These are phyloP conservation scores for Hanseniaspora taiwanica DNA, from an alignment of 805 yeast genomes.

Conservation along the genomic window DNA sequence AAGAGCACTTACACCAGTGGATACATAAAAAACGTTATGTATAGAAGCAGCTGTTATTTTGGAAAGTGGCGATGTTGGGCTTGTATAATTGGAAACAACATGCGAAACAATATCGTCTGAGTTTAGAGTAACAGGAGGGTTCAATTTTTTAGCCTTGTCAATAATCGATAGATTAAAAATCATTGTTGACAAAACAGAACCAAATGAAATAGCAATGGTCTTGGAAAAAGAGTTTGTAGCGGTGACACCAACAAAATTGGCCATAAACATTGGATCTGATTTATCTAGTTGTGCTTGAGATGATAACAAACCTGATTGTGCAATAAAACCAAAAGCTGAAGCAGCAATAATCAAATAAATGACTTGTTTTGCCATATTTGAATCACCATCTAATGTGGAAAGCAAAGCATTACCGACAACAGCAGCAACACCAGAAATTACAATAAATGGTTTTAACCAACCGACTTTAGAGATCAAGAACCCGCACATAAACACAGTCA, in stretches of 20 bases:
- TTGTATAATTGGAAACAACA: slow-evolving; percentile 14
- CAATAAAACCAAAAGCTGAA: slow-evolving; percentile 22
- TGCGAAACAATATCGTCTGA: slow-evolving; percentile 11
- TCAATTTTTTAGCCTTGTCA: slow-evolving; percentile 7
- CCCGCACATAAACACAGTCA: slow-evolving; percentile 14
- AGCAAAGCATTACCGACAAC: slow-evolving; percentile 25
- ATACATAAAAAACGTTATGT: slow-evolving; percentile 15
- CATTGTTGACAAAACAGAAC: slow-evolving; percentile 15
- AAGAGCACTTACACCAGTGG: slow-evolving; percentile 10
- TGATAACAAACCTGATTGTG: slow-evolving; percentile 22
- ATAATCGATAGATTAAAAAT: slow-evolving; percentile 14
- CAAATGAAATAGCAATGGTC: slow-evolving; percentile 14
- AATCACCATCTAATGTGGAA: slow-evolving; percentile 21
- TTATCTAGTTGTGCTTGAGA: slow-evolving; percentile 18
- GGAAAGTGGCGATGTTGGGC: slow-evolving; percentile 10
- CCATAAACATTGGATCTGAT: slow-evolving; percentile 9
- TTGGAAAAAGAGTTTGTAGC: slow-evolving; percentile 14
- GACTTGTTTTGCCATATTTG: slow-evolving; percentile 18
- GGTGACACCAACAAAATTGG: slow-evolving; percentile 15
- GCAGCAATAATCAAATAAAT: slow-evolving; percentile 28
- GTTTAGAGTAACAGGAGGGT: slow-evolving; percentile 6
- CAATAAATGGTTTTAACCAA: slow-evolving; percentile 24
- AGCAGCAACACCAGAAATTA: slow-evolving; percentile 21
- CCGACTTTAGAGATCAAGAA: slow-evolving; percentile 21
- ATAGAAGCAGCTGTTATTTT: slow-evolving; percentile 10